Conservation (phyloP, 768 basidiomycete species). For the Phanerodontia chrysosporium region DNA sequence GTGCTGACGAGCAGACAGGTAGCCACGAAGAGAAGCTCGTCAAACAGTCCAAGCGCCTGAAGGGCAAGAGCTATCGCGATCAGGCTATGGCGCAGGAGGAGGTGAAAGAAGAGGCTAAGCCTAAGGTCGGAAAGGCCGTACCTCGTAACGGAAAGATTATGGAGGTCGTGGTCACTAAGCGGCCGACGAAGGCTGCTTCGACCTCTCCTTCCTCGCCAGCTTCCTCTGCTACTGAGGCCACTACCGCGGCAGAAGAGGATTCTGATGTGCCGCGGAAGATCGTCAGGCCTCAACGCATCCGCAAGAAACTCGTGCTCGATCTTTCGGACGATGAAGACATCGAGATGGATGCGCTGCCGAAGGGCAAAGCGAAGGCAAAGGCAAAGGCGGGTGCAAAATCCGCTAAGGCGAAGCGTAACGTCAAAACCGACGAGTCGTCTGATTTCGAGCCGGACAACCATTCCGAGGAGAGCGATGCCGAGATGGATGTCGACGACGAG, state of each 20-base stretch:
- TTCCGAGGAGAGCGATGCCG: slow-evolving; percentile 13
- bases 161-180: slow-evolving; percentile 53
- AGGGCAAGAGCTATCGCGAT: slow-evolving; percentile 70
- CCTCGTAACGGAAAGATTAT: slow-evolving; percentile 34
- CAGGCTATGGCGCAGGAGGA: slow-evolving; percentile 36
- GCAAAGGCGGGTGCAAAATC: slow-evolving; percentile 16
- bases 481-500: slow-evolving; percentile 23
- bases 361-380: slow-evolving; percentile 22
- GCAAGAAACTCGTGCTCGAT: slow-evolving; percentile 1
- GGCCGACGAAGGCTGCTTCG: slow-evolving; percentile 12
- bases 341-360: slow-evolving; percentile 24
- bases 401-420: slow-evolving; percentile 7
- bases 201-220: slow-evolving; percentile 24
- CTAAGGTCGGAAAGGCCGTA: neutral
- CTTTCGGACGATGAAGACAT: slow-evolving; percentile 22
- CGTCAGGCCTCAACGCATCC: neutral
- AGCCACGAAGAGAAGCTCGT: slow-evolving; percentile 46
- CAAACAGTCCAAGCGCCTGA: slow-evolving; percentile 60
- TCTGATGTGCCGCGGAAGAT: slow-evolving; percentile 30
- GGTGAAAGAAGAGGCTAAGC: neutral
- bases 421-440: slow-evolving; percentile 7
- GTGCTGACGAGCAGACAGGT: slow-evolving; percentile 27
- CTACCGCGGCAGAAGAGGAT: slow-evolving; percentile 29
- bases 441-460: slow-evolving; percentile 11
- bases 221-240: slow-evolving; percentile 30